Conservation (phyloP, 768 basidiomycete genomes). For the Rhodocollybia butyracea region DNA sequence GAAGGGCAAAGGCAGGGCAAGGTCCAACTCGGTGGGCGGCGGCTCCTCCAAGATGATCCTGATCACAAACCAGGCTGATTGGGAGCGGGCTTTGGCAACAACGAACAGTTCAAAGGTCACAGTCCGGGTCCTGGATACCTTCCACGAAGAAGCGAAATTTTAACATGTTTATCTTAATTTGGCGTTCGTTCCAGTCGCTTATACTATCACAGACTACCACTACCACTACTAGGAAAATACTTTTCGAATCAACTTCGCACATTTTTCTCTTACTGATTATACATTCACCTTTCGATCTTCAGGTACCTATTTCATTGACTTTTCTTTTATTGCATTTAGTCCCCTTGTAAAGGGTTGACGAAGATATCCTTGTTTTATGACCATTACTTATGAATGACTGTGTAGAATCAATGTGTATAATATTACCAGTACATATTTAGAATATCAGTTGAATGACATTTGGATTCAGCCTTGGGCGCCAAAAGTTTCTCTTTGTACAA, state of each 20-base stretch:
- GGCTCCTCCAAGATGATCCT: conserved; percentile 38
- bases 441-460: no score
- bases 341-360: not conserved
- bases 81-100: conserved; percentile 46
- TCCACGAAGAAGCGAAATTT: not conserved
- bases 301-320: not conserved
- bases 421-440: no score
- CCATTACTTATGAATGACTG: no score
- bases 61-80: conserved; percentile 55
- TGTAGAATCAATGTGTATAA: no score
- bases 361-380: not conserved
- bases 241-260: not conserved
- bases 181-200: no score
- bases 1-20: conserved; percentile 18
- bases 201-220: no score
- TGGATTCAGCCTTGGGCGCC: no score
- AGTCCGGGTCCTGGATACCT: conserved; percentile 49
- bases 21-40: conserved; percentile 29
- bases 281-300: not conserved
- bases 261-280: not conserved
- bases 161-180: no score
- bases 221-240: not conserved
- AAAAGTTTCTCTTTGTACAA: not conserved
- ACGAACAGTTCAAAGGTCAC: conserved; percentile 51
- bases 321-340: not conserved